phyloP scores from a whole-genome alignment of 1,284 basidiomycete genomes.

The Peniophora sp. region DNA sequence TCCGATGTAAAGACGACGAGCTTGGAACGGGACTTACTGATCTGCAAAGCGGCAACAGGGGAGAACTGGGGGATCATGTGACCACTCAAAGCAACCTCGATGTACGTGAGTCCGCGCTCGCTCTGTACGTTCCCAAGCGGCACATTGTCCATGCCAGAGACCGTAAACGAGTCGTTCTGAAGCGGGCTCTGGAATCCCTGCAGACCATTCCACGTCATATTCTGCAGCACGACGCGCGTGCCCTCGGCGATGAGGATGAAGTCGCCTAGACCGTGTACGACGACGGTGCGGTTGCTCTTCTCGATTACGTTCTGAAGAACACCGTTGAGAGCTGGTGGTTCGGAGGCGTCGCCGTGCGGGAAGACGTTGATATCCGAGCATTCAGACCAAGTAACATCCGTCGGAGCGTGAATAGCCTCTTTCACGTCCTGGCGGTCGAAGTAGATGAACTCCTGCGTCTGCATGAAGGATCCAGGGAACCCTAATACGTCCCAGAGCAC shows the following conservation, averaged over 20 bases:
- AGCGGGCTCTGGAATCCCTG: conserved; percentile 73
- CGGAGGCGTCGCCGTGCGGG: conserved; percentile 48
- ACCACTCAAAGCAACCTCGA: conserved; percentile 57
- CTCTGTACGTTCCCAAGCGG: conserved; percentile 54
- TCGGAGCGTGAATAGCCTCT: conserved; percentile 63
- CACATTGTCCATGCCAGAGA: conserved; percentile 49
- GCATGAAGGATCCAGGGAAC: conserved; percentile 62
- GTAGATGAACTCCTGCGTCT: conserved; percentile 42
- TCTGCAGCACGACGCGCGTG: conserved; percentile 1
- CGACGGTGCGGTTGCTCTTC: conserved; percentile 61
- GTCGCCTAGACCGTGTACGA: conserved; percentile 67
- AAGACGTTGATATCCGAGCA: conserved; percentile 59
- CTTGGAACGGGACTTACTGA: conserved; percentile 18
- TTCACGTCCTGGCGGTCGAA: conserved; percentile 70
- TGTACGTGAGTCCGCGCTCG: conserved; percentile 61
- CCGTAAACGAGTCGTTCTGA: conserved; percentile 53
- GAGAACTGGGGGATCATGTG: conserved; percentile 70
- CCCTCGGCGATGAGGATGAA: conserved; percentile 67
- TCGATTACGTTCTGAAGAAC: conserved; percentile 71
- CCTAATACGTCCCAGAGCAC: conserved; percentile 74
- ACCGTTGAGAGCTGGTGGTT: conserved; percentile 46
- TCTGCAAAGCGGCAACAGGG: conserved; percentile 59
- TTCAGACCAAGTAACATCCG: conserved; percentile 51
- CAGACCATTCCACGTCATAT: conserved; percentile 36
- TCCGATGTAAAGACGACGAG: too few relatives aligned